Evolutionary conservation across 495 filamentous ascomycete species (phyloP).

Genomic region (Aspergillus affinis): DNA sequence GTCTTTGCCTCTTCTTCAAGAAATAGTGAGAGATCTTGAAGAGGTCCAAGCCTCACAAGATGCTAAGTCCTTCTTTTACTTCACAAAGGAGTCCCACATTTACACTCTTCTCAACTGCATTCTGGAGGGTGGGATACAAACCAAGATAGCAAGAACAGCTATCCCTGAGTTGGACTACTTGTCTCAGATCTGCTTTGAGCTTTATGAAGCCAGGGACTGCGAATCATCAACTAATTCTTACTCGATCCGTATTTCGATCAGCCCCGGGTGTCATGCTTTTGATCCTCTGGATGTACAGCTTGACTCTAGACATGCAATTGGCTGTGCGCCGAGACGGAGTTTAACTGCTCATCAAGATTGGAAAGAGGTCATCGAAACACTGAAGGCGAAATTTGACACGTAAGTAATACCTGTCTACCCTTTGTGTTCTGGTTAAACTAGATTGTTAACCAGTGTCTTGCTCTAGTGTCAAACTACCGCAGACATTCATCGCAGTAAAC

Average conservation of each 20-base stretch:
- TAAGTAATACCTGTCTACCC: slow-evolving; percentile 44
- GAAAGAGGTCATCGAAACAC: slow-evolving; percentile 91
- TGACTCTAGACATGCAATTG: slow-evolving; percentile 92
- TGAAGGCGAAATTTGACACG: slow-evolving; percentile 93
- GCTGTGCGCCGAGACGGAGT: slow-evolving; percentile 82
- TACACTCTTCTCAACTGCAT: slow-evolving; percentile 98
- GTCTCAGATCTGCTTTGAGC: slow-evolving; percentile 95
- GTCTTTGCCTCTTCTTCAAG: slow-evolving; percentile 85
- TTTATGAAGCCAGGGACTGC: slow-evolving; percentile 89
- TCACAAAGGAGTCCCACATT: slow-evolving; percentile 98
- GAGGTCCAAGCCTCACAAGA: slow-evolving; percentile 91
- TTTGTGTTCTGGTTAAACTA: background rate
- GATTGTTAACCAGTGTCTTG: background rate
- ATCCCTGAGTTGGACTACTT: slow-evolving; percentile 98
- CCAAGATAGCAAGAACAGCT: slow-evolving; percentile 84
- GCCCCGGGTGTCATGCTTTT: slow-evolving; percentile 91
- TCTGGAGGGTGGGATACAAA: slow-evolving; percentile 90
- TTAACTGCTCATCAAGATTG: slow-evolving; percentile 91
- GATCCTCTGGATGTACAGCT: slow-evolving; percentile 95
- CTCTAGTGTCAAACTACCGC: slow-evolving; percentile 86
- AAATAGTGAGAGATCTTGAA: slow-evolving; percentile 96
- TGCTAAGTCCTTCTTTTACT: slow-evolving; percentile 96
- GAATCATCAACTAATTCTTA: slow-evolving; percentile 77
- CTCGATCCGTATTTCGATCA: slow-evolving; percentile 93
- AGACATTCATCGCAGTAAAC: slow-evolving; percentile 89